Percentiles rank a stretch among this genome's conserved stretches.
Conservation (phyloP, 2,329 filamentous ascomycete species). For the Ceratocystis cacaofunesta region DNA sequence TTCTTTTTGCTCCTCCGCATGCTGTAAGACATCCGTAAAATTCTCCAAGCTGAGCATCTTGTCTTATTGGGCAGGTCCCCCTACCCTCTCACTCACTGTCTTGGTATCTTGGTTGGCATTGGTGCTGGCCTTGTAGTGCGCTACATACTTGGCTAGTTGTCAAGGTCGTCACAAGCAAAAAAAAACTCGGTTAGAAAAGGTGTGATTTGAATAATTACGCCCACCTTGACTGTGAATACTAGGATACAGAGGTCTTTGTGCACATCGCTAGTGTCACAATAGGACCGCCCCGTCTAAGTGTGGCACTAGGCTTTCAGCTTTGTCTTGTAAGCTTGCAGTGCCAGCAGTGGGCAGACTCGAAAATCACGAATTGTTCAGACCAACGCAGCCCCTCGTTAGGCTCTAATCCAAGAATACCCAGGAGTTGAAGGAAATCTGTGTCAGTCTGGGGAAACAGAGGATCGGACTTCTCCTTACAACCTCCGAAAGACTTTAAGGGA, state of each 20-base stretch:
- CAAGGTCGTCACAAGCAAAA: no score
- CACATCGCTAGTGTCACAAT: not conserved
- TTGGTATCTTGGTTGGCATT: not conserved
- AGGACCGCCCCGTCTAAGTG: not conserved
- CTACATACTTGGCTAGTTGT: not conserved
- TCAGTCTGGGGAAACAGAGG: no score
- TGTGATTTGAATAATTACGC: no score
- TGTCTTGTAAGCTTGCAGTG: not conserved
- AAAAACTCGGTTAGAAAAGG: no score
- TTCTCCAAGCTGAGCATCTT: not conserved
- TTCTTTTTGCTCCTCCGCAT: not conserved
- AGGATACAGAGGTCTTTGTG: not conserved
- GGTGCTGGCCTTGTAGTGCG: no score
- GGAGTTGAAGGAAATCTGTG: no score
- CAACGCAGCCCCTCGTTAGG: not conserved
- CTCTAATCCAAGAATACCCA: no score
- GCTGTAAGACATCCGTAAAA: not conserved
- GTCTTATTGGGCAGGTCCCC: not conserved
- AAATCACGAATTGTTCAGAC: not conserved
- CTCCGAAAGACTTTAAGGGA: no score
- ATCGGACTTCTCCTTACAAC: no score
- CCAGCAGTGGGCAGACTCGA: not conserved
- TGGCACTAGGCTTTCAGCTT: not conserved
- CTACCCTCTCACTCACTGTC: not conserved
- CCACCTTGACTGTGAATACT: not conserved